Evolutionary conservation across 805 yeast species (phyloP), one percentile per base, ranked within the genome.

Genomic region (Suhomyces canberraensis): DNA sequence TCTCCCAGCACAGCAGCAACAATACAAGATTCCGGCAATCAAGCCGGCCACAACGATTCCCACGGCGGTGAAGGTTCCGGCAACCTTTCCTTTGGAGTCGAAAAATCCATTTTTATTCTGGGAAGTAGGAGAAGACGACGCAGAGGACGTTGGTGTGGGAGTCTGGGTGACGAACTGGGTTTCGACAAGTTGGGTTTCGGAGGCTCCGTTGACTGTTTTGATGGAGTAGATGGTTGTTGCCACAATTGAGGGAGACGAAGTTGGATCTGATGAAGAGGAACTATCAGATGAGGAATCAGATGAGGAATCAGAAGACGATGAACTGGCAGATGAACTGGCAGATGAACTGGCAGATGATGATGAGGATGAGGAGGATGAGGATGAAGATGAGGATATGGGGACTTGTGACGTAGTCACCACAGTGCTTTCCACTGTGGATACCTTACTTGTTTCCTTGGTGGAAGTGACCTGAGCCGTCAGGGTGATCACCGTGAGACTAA

Each of bases 51-150:
- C 74, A 1, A 81, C 79, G 1, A 87, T 48, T 1, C 90, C 95
- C 13, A 87, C 93, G 0, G 76, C 89, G 2, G 84, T 78, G 60
- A 87, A 87, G 0, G 88, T 84, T 3, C 95, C 96, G 0, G 90
- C 95, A 1, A 87, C 93, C 53, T 82, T 84, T 0, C 91, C 95
- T 31, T 76, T 76, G 31, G 77, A 65, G 39, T 72, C 69, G 70
- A 84, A 87, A 52, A 82, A 87, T 3, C 79, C 64, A 14, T 50
- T 51, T 8, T 50, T 50, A 26, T 28, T 20, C 15, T 32, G 8
- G 11, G 16, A 14, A 6, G 27, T 13, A 11, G 37, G 20, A n/a
- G 40, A 15, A 2, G 42, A 4, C 8, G 30, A 30, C 13, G 45
- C 8, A n/a, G 36, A 14, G 7, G 43, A 9, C 3, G 42, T n/a